Base-by-base conservation (phyloP, 1,284 basidiomycete species). In the Pascua sp. region DNA sequence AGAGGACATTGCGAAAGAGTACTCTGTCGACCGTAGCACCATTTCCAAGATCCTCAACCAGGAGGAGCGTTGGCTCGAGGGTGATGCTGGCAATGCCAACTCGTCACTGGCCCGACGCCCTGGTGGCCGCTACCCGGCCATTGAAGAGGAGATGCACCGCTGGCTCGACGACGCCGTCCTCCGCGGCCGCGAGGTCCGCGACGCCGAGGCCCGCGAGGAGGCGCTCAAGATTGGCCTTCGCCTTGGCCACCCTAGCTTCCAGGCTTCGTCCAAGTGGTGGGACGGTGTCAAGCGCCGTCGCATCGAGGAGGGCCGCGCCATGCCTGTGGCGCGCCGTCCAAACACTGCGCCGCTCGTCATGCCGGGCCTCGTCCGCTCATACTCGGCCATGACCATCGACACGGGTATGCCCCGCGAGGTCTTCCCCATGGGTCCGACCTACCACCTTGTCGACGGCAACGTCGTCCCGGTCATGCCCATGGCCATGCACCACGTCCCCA, bases 191-290 rank as follows among this genome's bases (percentile, higher is more conserved):
- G 61, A 63, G 37, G 59, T 63, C 2, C 56, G 59, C 32, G 61
- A 63, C 54, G 40, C 58, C 1, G 61, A 63, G 49, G 61, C 61
- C 13, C 56, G 61, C 11, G 61, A 63, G 38, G 55, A 63, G 51
- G 61, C 61, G 0, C 58, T 60, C 48, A 56, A 57, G 56, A 57
- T 63, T 24, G 58, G 58, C 11, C 47, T 56, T 5, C 55, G 56
- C 24, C 56, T 60, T 15, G 61, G 61, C 24, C 59, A 60, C 54
- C 58, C 58, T 43, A 58, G 60, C 51, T 63, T 63, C 56, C 58
- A 63, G 56, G 58, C 58, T 16, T 63, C 61, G 42, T 60, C 61
- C 53, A 63, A 63, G 54, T 63, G 61, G 61, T 63, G 61, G 61
- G 61, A 63, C 51, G 58, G 56, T 18, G 58, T 63, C 56, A 63